These are phyloP conservation scores for Phytopythium vexans DNA, from an alignment of 352 stramenopile genomes.

Conservation along the genomic window DNA sequence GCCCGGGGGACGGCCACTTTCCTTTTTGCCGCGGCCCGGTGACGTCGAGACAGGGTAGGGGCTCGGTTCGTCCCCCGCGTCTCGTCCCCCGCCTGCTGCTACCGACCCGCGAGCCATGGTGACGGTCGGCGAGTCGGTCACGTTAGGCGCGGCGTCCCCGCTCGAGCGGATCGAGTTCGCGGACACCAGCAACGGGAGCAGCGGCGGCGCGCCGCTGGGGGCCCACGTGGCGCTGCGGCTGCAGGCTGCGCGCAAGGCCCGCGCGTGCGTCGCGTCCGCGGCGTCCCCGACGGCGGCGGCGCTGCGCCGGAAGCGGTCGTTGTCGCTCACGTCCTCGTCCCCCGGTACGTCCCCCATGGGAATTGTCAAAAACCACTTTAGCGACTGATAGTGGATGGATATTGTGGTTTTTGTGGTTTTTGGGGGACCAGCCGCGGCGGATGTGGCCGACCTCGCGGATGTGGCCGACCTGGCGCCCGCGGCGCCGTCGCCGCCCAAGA, in stretches of 20 bases:
- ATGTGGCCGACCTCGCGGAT: constrained; percentile 8
- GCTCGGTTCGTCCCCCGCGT: background rate
- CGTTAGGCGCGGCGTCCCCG: constrained; percentile 17
- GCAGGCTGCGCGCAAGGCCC: constrained; percentile 1
- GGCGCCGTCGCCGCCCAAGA: constrained; percentile 10
- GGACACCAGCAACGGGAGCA: constrained; percentile 17
- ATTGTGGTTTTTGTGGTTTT: constrained; percentile 6
- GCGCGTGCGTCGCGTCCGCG: constrained; percentile 4
- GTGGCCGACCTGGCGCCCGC: constrained; percentile 7
- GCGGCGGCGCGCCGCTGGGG: constrained; percentile 1
- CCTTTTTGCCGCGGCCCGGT: background rate
- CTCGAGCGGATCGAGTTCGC: constrained; percentile 47
- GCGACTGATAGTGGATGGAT: constrained; percentile 2
- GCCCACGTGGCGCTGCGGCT: constrained; percentile 4
- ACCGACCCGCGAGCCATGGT: background rate
- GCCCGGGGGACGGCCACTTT: background rate
- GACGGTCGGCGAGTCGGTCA: constrained; percentile 2
- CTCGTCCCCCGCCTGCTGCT: background rate
- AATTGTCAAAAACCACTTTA: background rate
- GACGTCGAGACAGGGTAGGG: background rate
- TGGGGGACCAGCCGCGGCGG: constrained; percentile 2
- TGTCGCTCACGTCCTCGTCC: constrained; percentile 26
- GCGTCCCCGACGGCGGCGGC: background rate
- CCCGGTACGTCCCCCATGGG: constrained; percentile 17
- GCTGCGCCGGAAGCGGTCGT: constrained; percentile 56